Percentiles rank a stretch among this genome's conserved stretches.
Evolutionary conservation across 441 rosid species (phyloP).

Genomic region (Syzygium malaccense): DNA sequence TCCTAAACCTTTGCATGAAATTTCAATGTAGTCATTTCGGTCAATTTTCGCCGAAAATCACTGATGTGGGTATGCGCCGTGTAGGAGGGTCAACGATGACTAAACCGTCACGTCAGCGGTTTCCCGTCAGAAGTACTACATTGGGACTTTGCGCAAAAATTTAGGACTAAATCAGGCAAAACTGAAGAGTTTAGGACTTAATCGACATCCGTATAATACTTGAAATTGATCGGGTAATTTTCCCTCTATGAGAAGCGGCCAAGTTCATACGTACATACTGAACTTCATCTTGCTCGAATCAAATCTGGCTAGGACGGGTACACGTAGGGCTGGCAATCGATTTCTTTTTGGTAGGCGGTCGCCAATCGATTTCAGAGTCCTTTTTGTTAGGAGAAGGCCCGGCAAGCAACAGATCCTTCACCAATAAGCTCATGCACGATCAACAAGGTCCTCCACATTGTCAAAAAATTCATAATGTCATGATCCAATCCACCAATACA

Average conservation of each 20-base stretch:
- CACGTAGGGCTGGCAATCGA: neutral
- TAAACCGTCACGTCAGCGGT: too few species aligned
- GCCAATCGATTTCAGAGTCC: neutral
- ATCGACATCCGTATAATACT: too few species aligned
- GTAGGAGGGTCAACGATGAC: too few species aligned
- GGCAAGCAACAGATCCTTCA: neutral
- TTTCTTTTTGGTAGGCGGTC: too few species aligned
- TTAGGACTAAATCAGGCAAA: too few species aligned
- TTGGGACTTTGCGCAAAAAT: too few species aligned
- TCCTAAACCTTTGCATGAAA: too few species aligned
- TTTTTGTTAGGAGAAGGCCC: neutral
- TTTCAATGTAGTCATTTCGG: too few species aligned
- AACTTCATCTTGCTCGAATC: neutral
- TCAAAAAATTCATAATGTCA: neutral
- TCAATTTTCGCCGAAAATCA: too few species aligned
- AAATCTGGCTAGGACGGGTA: neutral
- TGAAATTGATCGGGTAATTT: too few species aligned
- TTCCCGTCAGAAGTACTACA: too few species aligned
- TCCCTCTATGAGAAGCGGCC: neutral
- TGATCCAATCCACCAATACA: neutral
- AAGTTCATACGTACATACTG: neutral
- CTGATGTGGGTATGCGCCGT: too few species aligned
- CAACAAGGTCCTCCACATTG: neutral
- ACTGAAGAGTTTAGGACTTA: accelerated
- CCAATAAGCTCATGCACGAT: neutral